A percentile compares a stretch with the other conserved stretches of the same genome.
These are phyloP conservation scores for Limnomonas spitsbergensis DNA, from an alignment of 139 green algal genomes.

Conservation along the genomic window DNA sequence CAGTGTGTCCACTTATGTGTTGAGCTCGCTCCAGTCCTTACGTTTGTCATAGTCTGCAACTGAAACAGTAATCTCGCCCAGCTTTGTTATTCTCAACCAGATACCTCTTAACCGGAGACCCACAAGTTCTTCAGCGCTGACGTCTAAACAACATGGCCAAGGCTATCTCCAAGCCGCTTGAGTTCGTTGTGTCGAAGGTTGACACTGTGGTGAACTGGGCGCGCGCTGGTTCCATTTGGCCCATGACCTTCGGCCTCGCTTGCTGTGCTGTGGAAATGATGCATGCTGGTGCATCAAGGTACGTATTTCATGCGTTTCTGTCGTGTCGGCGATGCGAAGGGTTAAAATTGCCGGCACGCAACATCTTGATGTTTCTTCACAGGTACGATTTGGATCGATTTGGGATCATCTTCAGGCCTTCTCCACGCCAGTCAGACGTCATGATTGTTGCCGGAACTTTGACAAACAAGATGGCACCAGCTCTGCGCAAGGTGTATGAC, in stretches of 20 bases:
- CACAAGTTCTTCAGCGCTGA: too few species aligned
- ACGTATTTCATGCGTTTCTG: too few species aligned
- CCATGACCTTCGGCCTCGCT: slow-evolving; percentile 95
- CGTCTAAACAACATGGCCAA: slow-evolving; percentile 10
- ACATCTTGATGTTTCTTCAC: not conserved
- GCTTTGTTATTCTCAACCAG: too few species aligned
- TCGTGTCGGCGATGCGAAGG: too few species aligned
- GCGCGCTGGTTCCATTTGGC: slow-evolving; percentile 86
- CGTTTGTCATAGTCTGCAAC: too few species aligned
- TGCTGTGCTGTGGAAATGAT: slow-evolving; percentile 99
- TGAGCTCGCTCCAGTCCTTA: too few species aligned
- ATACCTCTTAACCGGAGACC: too few species aligned
- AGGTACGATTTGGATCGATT: slow-evolving; percentile 73
- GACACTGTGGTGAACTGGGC: slow-evolving; percentile 88
- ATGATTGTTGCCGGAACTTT: slow-evolving; percentile 97
- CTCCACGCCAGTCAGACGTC: slow-evolving; percentile 85
- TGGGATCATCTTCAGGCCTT: slow-evolving; percentile 95
- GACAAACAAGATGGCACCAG: slow-evolving; percentile 98
- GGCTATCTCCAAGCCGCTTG: slow-evolving; percentile 16
- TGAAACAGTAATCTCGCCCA: too few species aligned
- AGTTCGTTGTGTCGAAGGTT: slow-evolving; percentile 54
- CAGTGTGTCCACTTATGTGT: too few species aligned
- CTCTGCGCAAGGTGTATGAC: slow-evolving; percentile 93
- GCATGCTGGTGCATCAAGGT: slow-evolving; percentile 50
- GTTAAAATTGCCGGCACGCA: too few species aligned